Conservation (phyloP, 495 filamentous ascomycete genomes). For the Talaromyces adpressus region DNA sequence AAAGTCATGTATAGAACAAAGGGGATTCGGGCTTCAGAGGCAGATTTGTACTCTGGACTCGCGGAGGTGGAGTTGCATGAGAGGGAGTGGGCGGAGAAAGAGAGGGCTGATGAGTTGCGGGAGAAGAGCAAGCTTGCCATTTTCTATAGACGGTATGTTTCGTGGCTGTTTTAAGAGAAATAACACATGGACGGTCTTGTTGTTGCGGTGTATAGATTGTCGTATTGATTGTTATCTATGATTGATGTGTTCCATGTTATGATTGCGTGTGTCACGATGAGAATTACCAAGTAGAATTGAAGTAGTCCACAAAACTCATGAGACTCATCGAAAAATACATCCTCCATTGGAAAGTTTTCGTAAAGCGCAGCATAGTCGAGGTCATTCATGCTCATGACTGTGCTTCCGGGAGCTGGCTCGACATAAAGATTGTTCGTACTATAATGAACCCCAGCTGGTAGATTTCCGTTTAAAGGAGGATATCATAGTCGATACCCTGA, state of each 20-base stretch:
- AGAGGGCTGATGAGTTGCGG: background rate
- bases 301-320: background rate
- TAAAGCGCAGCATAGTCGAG: no score
- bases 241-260: background rate
- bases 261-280: background rate
- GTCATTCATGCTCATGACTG: no score
- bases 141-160: background rate
- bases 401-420: no score
- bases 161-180: background rate
- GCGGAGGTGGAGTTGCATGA: slow-evolving; percentile 1
- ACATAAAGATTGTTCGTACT: no score
- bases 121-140: background rate
- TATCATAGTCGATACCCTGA: no score
- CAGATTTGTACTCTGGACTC: background rate
- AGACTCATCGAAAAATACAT: background rate
- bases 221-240: background rate
- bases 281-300: background rate
- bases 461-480: no score
- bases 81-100: background rate
- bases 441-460: no score
- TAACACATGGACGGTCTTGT: background rate
- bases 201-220: background rate
- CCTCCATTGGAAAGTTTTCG: background rate
- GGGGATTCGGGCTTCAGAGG: slow-evolving; percentile 5
- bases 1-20: slow-evolving; percentile 48